Evolutionary conservation across 768 basidiomycete species (phyloP), one percentile per base, ranked within the genome.

Genomic region (Podaxis mareebaensis): DNA sequence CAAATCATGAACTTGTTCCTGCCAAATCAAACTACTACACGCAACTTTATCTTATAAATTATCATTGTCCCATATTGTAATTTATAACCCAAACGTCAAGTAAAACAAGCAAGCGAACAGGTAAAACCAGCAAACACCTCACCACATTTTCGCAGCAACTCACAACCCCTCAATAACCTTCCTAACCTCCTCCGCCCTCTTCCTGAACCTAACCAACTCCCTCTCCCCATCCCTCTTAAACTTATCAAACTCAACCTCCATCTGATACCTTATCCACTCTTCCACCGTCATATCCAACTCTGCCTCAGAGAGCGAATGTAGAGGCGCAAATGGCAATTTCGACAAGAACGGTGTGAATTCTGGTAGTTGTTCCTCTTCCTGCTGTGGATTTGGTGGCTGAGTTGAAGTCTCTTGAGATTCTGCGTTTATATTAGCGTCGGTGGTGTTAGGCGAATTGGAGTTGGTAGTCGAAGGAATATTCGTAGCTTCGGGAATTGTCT

Each of bases 271-370:
- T 63, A 94, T 87, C 85, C 91, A 91, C 69, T 95, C 85, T 69
- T 95, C 93, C 53, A 95, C 81, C 0, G 92, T 90, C 90, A 95
- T 89, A 20, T 80, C 75, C 64, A 88, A 78, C 71, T 95, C 90
- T 20, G 84, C 84, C 51, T 89, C 89, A 5, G 81, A 85, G 44
- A 92, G 76, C 24, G 71, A 71, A 22, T 75, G 73, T 30, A 81
- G 54, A 6, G 78, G 75, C n/a, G 74, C 73, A 61, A 82, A 82
- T 1, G 82, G 82, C 3, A 81, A 74, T 63, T 77, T 78, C 0
- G 82, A 80, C 36, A 84, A 73, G 11, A 80, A 72, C 4, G 82
- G 81, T 4, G 79, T 67, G 38, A 70, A 69, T 3, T 46, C 38
- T 28, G 51, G 36, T 12, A 49, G 7, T 44, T 13, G 30, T 20